These are phyloP conservation scores for Rhizopogon salebrosus DNA, from an alignment of 768 basidiomycete species.

Conservation along the genomic window DNA sequence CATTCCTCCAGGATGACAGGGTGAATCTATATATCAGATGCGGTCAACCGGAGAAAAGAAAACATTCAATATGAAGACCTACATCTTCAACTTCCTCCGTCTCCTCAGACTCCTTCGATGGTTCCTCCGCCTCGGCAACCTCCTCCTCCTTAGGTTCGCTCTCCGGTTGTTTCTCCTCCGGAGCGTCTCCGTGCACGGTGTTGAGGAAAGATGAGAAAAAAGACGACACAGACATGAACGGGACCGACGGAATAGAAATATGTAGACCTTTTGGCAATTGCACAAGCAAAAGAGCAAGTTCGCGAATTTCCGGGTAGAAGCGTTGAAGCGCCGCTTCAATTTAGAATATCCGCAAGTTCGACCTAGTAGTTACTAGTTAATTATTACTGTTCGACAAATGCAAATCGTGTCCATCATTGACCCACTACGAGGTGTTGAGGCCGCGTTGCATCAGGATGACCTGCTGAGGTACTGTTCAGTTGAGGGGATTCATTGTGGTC, in stretches of 20 bases:
- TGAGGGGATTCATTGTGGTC: too few relatives aligned
- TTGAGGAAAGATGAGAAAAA: slow-evolving; percentile 40
- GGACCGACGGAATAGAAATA: slow-evolving; percentile 9
- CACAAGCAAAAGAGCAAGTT: slow-evolving; percentile 4
- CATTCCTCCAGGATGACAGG: slow-evolving; percentile 76
- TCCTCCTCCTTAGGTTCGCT: slow-evolving; percentile 20
- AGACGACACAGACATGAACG: slow-evolving; percentile 37
- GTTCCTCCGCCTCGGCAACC: slow-evolving; percentile 13
- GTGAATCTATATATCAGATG: slow-evolving; percentile 41
- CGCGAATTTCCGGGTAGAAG: slow-evolving; percentile 23
- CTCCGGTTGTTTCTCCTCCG: slow-evolving; percentile 16
- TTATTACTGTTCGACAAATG: too few relatives aligned
- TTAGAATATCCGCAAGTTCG: neutral
- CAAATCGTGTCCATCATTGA: neutral
- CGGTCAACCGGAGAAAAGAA: neutral
- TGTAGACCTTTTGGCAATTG: slow-evolving; percentile 6
- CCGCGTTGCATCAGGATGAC: too few relatives aligned
- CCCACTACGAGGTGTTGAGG: too few relatives aligned
- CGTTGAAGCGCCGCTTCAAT: slow-evolving; percentile 17
- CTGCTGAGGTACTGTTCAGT: too few relatives aligned
- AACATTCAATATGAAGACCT: slow-evolving; percentile 6
- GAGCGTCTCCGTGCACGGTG: slow-evolving; percentile 37
- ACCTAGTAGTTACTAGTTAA: neutral
- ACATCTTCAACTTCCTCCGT: slow-evolving; percentile 41
- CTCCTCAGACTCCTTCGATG: slow-evolving; percentile 30